phyloP scores from a whole-genome alignment of 805 yeast species.

The Isabelozyma heimii region DNA sequence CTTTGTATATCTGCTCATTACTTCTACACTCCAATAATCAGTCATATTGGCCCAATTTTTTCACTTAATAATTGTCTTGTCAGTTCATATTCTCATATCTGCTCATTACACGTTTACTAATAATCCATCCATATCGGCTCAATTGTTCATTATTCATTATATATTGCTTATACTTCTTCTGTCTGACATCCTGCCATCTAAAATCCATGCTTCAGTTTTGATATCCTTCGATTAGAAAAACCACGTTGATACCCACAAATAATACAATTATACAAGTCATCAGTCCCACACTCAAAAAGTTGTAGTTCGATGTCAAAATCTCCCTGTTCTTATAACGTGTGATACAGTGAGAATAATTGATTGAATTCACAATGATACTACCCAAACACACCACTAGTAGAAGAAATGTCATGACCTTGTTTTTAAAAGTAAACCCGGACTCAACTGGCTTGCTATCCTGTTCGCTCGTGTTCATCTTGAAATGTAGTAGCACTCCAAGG shows the following conservation, averaged over 20 bases:
- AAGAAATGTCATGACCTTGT: not conserved
- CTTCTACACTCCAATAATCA: too few relatives aligned
- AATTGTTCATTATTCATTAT: not conserved
- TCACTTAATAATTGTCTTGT: not conserved
- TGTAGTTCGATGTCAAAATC: not conserved
- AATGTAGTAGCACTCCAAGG: not conserved
- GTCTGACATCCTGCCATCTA: too few relatives aligned
- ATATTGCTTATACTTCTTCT: not conserved
- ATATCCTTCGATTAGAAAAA: not conserved
- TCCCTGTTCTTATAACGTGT: not conserved
- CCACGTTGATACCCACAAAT: not conserved
- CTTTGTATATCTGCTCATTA: too few relatives aligned
- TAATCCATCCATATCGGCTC: too few relatives aligned
- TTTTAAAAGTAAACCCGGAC: not conserved
- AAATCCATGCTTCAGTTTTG: too few relatives aligned
- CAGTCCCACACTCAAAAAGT: not conserved
- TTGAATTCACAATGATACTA: not conserved
- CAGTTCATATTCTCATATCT: too few relatives aligned
- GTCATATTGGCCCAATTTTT: too few relatives aligned
- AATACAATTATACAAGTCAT: not conserved
- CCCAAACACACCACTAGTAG: constrained; percentile 1
- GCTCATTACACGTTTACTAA: too few relatives aligned
- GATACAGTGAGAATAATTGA: not conserved
- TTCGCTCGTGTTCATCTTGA: not conserved
- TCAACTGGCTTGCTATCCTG: not conserved